phyloP scores from a whole-genome alignment of 805 yeast genomes.

The Starmera amethionina region DNA sequence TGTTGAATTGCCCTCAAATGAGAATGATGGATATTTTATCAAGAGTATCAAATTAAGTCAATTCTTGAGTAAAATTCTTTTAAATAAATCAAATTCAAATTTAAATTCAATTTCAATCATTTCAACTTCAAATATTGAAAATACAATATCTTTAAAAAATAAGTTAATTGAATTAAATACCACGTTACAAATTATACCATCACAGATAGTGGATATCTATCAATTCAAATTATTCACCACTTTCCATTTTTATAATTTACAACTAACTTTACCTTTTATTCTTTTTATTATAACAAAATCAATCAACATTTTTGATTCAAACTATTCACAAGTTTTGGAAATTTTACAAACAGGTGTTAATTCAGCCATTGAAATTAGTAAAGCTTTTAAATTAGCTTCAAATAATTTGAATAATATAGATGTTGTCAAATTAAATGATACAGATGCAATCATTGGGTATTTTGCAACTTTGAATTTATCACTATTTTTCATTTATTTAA shows the following conservation, averaged over 20 bases:
- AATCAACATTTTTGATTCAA: constrained; percentile 3
- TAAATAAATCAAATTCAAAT: constrained; percentile 23
- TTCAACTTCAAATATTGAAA: constrained; percentile 24
- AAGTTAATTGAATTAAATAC: constrained; percentile 26
- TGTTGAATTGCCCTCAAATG: constrained; percentile 28
- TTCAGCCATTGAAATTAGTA: constrained; percentile 29
- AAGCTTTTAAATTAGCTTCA: constrained; percentile 24
- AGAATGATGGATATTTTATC: constrained; percentile 20
- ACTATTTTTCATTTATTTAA: constrained; percentile 26
- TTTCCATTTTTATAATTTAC: constrained; percentile 31
- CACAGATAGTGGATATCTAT: constrained; percentile 21
- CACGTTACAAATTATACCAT: constrained; percentile 22
- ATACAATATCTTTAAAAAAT: constrained; percentile 26
- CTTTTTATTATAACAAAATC: constrained; percentile 26
- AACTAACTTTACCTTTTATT: constrained; percentile 33
- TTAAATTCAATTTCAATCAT: constrained; percentile 29
- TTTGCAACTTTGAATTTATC: constrained; percentile 32
- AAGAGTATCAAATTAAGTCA: constrained; percentile 26
- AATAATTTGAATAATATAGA: constrained; percentile 2
- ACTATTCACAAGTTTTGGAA: constrained; percentile 29
- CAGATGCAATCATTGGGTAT: constrained; percentile 35
- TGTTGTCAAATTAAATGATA: constrained; percentile 35
- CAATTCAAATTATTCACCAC: constrained; percentile 32
- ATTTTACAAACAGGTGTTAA: constrained; percentile 30
- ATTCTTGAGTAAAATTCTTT: constrained; percentile 29